Percentiles rank a stretch among this genome's conserved stretches.
phyloP scores from a whole-genome alignment of 768 basidiomycete species.

The Tephrocybe sp. region DNA sequence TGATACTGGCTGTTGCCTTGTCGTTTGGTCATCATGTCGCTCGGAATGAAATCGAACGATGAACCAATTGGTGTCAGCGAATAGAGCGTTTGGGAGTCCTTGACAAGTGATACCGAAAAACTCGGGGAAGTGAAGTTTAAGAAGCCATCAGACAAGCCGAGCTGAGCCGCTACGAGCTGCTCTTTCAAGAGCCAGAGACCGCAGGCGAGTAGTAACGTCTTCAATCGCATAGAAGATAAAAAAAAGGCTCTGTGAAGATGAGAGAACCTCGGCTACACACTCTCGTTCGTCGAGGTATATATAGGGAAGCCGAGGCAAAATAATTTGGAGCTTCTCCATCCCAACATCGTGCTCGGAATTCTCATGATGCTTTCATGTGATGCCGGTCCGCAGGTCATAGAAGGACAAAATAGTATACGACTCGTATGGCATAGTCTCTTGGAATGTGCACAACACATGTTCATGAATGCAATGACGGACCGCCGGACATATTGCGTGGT shows the following conservation, averaged over 20 bases:
- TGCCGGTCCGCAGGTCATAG: neutral
- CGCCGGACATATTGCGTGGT: neutral
- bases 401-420: neutral
- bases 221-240: conserved; percentile 2
- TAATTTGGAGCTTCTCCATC: neutral
- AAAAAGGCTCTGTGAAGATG: neutral
- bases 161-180: conserved; percentile 22
- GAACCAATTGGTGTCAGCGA: conserved; percentile 40
- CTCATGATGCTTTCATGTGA: conserved; percentile 11
- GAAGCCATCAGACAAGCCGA: conserved; percentile 47
- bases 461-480: neutral
- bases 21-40: conserved; percentile 46
- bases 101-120: conserved; percentile 46
- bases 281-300: neutral
- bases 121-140: conserved; percentile 41
- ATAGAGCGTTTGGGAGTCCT: conserved; percentile 55
- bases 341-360: neutral
- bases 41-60: conserved; percentile 49
- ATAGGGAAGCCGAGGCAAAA: neutral
- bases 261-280: neutral
- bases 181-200: conserved; percentile 4
- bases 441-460: neutral
- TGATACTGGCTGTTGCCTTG: conserved; percentile 49
- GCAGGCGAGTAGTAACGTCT: neutral
- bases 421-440: neutral